Conservation (phyloP, 495 filamentous ascomycete genomes). For the Penicillium taxi region DNA sequence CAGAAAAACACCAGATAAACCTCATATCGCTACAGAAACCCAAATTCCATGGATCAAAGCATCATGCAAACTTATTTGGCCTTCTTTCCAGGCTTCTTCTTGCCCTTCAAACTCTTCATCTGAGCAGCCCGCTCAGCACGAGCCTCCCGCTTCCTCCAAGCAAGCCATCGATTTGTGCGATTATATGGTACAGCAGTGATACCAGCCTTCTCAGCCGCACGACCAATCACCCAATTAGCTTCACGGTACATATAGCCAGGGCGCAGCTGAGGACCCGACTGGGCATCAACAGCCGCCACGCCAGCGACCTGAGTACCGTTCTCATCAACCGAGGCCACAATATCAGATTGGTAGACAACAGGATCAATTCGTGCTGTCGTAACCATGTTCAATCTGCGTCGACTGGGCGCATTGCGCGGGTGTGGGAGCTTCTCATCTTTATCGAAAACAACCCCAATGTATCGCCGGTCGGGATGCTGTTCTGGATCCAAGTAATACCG, state of each 20-base stretch:
- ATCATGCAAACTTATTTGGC: conserved; percentile 28
- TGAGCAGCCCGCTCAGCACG: conserved; percentile 46
- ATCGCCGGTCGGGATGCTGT: conserved; percentile 71
- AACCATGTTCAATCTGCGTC: conserved; percentile 63
- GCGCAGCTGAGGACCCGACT: conserved; percentile 45
- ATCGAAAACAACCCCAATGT: conserved; percentile 85
- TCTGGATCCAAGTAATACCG: conserved; percentile 88
- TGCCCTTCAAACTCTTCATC: conserved; percentile 51
- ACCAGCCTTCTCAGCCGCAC: conserved; percentile 52
- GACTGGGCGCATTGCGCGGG: conserved; percentile 53
- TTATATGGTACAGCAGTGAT: conserved; percentile 46
- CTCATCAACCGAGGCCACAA: conserved; percentile 25
- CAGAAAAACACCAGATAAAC: conserved; percentile 27
- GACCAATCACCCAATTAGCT: conserved; percentile 77
- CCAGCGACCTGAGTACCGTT: conserved; percentile 25
- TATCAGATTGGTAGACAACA: conserved; percentile 26
- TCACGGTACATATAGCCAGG: conserved; percentile 74
- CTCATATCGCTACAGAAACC: conserved; percentile 29
- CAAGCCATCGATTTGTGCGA: conserved; percentile 50
- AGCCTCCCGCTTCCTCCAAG: conserved; percentile 52
- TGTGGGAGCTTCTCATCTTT: conserved; percentile 63
- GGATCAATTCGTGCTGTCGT: conserved; percentile 39
- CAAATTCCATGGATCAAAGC: conserved; percentile 14
- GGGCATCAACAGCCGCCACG: conserved; percentile 26
- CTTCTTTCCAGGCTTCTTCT: conserved; percentile 42